Percentiles rank a stretch among this genome's conserved stretches.
These are phyloP conservation scores for Vigna trinervia DNA, from an alignment of 306 rosid genomes.

Conservation along the genomic window DNA sequence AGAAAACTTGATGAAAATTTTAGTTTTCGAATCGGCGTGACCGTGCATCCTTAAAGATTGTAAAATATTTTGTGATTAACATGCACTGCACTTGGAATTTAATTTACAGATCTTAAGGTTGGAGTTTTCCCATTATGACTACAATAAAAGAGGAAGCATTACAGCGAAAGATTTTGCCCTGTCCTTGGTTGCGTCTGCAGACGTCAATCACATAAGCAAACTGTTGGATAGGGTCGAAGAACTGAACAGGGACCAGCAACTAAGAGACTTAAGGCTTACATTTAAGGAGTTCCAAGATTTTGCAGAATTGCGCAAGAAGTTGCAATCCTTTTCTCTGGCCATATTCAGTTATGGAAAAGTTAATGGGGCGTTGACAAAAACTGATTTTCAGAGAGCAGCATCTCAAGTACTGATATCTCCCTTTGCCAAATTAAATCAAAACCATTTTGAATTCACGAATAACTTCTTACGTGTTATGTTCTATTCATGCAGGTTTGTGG, in stretches of 20 bases:
- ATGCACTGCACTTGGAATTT: neutral
- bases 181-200: constrained; percentile 87
- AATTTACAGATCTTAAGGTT: constrained; percentile 65
- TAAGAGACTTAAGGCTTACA: constrained; percentile 54
- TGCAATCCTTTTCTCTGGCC: constrained; percentile 71
- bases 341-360: constrained; percentile 81
- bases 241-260: constrained; percentile 45
- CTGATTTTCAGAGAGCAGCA: constrained; percentile 86
- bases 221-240: constrained; percentile 67
- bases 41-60: neutral
- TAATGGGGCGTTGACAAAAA: constrained; percentile 66
- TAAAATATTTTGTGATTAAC: neutral
- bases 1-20: neutral
- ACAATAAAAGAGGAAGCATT: constrained; percentile 58
- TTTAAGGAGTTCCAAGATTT: constrained; percentile 71
- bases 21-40: neutral
- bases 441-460: constrained; percentile 8
- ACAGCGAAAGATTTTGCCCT: constrained; percentile 80
- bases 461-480: constrained; percentile 25
- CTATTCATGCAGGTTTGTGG: constrained; percentile 70
- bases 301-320: constrained; percentile 64
- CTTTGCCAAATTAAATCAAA: neutral
- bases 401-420: constrained; percentile 60
- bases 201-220: constrained; percentile 67
- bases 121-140: constrained; percentile 83